A percentile compares a stretch with the other conserved stretches of the same genome.
phyloP scores from a whole-genome alignment of 345 rosid species.

The Ceriops tagal region DNA sequence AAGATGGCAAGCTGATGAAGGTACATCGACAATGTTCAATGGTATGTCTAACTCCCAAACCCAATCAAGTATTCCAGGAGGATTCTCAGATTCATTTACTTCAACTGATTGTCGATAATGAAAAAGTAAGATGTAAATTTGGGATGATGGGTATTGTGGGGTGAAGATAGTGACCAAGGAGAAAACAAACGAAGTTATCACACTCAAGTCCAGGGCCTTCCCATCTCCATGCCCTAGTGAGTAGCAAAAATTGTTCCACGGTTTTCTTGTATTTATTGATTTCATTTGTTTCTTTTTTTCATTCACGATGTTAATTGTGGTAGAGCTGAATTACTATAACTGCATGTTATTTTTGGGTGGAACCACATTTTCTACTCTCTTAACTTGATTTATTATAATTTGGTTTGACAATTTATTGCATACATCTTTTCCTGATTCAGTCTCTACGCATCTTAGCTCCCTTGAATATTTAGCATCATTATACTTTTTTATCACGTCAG shows the following conservation, averaged over 20 bases:
- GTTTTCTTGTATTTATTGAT: neutral
- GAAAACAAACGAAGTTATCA: neutral
- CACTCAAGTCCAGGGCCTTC: neutral
- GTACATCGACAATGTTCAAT: conserved; percentile 55
- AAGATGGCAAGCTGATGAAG: conserved; percentile 79
- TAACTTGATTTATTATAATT: too few species aligned
- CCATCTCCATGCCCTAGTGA: neutral
- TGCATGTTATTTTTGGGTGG: neutral
- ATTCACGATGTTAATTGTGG: neutral
- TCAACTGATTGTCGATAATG: conserved; percentile 62
- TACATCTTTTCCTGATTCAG: too few species aligned
- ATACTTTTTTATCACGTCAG: too few species aligned
- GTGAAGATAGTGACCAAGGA: neutral
- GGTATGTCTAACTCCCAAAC: conserved; percentile 46
- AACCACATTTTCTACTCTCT: too few species aligned
- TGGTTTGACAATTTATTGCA: too few species aligned
- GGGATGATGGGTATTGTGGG: neutral
- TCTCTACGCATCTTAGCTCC: too few species aligned
- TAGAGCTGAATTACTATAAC: neutral
- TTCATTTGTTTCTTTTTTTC: neutral
- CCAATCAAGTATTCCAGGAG: conserved; percentile 64
- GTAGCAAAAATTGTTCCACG: too few species aligned
- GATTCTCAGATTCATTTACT: conserved; percentile 51
- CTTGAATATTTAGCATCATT: too few species aligned
- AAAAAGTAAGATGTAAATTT: neutral